phyloP scores from a whole-genome alignment of 805 yeast genomes.

The Pichia scutulata region DNA sequence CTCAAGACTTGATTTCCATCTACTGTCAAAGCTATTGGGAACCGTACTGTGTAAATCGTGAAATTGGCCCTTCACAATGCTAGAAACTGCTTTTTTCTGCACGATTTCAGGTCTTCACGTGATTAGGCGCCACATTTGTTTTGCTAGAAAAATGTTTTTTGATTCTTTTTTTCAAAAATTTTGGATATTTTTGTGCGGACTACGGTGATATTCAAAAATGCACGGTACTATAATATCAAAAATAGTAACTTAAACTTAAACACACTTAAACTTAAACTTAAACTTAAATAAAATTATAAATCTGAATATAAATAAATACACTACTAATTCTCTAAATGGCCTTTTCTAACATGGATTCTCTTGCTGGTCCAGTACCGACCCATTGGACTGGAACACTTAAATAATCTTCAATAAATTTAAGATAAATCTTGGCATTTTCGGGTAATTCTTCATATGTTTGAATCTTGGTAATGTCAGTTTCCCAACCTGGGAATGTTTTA shows the following conservation, averaged over 20 bases:
- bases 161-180: no score
- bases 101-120: neutral
- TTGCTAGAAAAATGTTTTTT: no score
- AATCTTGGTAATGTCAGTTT: constrained; percentile 68
- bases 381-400: constrained; percentile 81
- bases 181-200: no score
- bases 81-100: neutral
- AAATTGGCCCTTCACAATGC: no score
- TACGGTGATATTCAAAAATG: no score
- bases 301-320: neutral
- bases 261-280: neutral
- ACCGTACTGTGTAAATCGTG: neutral
- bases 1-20: no score
- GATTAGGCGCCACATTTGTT: neutral
- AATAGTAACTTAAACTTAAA: neutral
- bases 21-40: neutral
- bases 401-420: constrained; percentile 79
- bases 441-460: constrained; percentile 74
- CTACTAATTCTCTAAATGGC: constrained; percentile 6
- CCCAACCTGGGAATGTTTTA: constrained; percentile 92
- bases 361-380: constrained; percentile 98
- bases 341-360: constrained; percentile 83
- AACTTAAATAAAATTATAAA: neutral
- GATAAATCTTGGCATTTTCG: constrained; percentile 75
- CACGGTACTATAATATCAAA: neutral